Evolutionary conservation across 129 eudicot genomes (phyloP).

Genomic region (Artemisia tridentata): DNA sequence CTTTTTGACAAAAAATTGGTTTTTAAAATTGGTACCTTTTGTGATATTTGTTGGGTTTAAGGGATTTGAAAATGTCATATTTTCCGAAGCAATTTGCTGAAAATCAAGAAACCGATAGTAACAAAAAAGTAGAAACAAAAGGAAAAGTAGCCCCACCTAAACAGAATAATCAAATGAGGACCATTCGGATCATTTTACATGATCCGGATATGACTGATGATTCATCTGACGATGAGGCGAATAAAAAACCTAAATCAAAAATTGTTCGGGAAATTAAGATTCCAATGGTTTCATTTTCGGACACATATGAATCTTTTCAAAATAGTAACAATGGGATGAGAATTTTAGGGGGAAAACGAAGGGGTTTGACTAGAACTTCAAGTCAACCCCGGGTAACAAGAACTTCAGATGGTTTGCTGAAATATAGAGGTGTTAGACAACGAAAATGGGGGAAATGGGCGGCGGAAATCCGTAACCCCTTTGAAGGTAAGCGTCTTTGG

Average conservation of each 20-base stretch:
- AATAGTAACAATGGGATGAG: constrained; percentile 40
- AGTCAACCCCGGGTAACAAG: constrained; percentile 21
- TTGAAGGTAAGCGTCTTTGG: constrained; percentile 52
- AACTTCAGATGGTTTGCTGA: constrained; percentile 19
- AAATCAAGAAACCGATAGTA: constrained; percentile 24
- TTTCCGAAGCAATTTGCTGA: constrained; percentile 22
- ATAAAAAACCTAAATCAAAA: constrained; percentile 18
- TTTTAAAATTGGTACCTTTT: too few relatives aligned
- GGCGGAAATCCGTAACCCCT: constrained; percentile 82
- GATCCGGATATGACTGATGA: constrained; percentile 86
- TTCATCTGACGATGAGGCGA: constrained; percentile 55
- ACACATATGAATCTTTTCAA: constrained; percentile 36
- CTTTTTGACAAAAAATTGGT: too few relatives aligned
- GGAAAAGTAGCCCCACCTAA: constrained; percentile 4
- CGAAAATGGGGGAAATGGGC: constrained; percentile 95
- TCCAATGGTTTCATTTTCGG: constrained; percentile 21
- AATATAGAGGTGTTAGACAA: constrained; percentile 69
- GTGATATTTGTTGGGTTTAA: constrained; percentile 3
- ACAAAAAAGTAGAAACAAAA: constrained; percentile 28
- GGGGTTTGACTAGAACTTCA: constrained; percentile 25
- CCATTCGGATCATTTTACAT: constrained; percentile 55
- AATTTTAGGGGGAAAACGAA: constrained; percentile 20
- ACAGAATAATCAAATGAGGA: constrained; percentile 27
- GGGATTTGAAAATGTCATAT: constrained; percentile 34
- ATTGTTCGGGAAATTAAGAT: constrained; percentile 45